These are phyloP conservation scores for Arthromyces matolae DNA, from an alignment of 768 basidiomycete genomes.

Conservation along the genomic window DNA sequence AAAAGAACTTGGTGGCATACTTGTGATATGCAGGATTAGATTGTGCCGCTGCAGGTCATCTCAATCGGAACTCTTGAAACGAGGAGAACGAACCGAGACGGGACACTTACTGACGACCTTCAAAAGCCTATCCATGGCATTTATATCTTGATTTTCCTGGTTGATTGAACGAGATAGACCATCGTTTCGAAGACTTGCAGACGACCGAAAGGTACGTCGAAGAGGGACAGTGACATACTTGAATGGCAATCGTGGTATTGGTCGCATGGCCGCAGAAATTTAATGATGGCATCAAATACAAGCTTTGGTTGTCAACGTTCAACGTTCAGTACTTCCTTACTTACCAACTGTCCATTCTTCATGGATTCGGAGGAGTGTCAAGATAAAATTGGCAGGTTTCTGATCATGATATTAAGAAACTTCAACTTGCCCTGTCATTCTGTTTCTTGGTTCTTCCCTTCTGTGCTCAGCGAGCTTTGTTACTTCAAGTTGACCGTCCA, in stretches of 20 bases:
- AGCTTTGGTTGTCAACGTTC: background rate
- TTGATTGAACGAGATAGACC: constrained; percentile 26
- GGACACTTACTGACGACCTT: constrained; percentile 58
- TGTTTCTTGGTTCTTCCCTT: background rate
- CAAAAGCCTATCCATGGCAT: constrained; percentile 53
- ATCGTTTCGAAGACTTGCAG: constrained; percentile 4
- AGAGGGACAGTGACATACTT: too few relatives aligned
- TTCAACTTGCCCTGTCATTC: background rate
- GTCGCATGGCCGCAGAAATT: too few relatives aligned
- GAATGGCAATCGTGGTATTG: background rate
- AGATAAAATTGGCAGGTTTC: background rate
- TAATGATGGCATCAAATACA: too few relatives aligned
- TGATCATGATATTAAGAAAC: background rate
- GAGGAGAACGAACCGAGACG: constrained; percentile 9
- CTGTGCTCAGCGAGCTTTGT: constrained; percentile 11
- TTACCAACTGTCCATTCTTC: too few relatives aligned
- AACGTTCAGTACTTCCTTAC: background rate
- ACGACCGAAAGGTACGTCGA: constrained; percentile 9
- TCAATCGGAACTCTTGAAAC: background rate
- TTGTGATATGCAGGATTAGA: constrained; percentile 52
- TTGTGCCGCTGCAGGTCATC: constrained; percentile 38
- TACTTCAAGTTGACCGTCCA: constrained; percentile 1
- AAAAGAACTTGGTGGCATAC: constrained; percentile 27
- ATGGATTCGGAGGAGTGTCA: background rate
- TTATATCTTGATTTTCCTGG: constrained; percentile 58